Base-by-base conservation (phyloP, 805 yeast species). In the Starmerella bombi region DNA sequence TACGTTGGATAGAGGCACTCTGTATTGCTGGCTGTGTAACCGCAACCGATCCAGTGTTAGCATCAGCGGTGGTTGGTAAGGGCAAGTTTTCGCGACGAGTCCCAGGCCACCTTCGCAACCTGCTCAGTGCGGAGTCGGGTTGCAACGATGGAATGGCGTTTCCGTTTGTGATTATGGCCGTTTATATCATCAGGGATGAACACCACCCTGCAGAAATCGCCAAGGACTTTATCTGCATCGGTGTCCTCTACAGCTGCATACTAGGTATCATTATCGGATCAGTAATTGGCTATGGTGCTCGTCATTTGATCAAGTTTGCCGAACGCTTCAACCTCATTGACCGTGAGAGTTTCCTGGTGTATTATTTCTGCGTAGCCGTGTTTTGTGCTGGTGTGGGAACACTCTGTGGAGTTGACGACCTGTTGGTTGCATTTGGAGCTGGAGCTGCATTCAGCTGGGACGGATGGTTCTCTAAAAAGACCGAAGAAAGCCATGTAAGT, bases 61-160 rank as follows among this genome's bases (percentile, higher is more conserved):
- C 95, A 2, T 91, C 94, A 15, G 94, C 95, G 2, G 94, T 85
- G 29, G 94, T 85, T 9, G 94, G 94, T 59, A 85, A 81, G 53
- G 94, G 94, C 50, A 81, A 82, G 56, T 85, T 85, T 58, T 94
- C 94, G 12, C 74, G 73, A 54, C 71, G 94, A 41, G 93, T 85
- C 15, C 93, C 94, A 1, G 94, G 93, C n/a, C 95, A 85, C 60
- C 67, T 85, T 61, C 69, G 93, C 51, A 80, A 84, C 54, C 61
- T 85, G 35, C 64, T 86, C 20, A 73, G 86, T 23, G 93, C 94
- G 0, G 93, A 83, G 52, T 78, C 88, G 0, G 93, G 86, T 3
- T 80, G 94, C 57, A 85, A 85, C 59, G 96, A 85, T 56, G 96
- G 96, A 33, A 79, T 85, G 91, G 95, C 95, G 0, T 85, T 82